A percentile compares a stretch with the other conserved stretches of the same genome.
Evolutionary conservation across 495 filamentous ascomycete genomes (phyloP).

Genomic region (Arthonia radiata): DNA sequence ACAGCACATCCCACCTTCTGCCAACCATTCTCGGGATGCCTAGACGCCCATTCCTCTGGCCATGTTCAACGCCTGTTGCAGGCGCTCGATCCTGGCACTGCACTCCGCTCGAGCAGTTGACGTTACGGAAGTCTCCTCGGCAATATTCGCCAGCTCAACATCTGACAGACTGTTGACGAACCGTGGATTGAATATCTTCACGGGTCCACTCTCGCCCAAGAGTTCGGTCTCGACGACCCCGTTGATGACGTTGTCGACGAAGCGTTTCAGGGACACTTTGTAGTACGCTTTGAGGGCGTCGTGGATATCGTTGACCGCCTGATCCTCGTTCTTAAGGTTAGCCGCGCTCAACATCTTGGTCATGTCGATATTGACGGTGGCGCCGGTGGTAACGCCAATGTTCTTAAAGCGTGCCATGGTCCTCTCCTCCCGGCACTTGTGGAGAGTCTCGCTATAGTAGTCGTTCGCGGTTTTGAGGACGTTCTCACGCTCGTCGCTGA

Average conservation of each 20-base stretch:
- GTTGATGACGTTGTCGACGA: too few species aligned
- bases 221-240: too few species aligned
- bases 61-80: conserved; percentile 1
- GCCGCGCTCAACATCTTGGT: conserved; percentile 2
- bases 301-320: conserved; percentile 16
- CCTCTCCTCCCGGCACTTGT: conserved; percentile 8
- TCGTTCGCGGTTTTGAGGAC: conserved; percentile 16
- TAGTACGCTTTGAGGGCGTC: conserved; percentile 34
- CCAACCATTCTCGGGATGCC: too few species aligned
- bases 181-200: conserved; percentile 1
- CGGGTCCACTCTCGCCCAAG: too few species aligned
- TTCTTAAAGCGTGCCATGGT: conserved; percentile 1
- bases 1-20: too few species aligned
- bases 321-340: conserved; percentile 19
- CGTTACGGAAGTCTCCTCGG: conserved; percentile 1
- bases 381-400: too few species aligned
- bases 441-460: conserved; percentile 13
- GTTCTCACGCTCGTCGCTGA: conserved; percentile 14
- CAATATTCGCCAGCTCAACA: not conserved
- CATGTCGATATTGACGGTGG: too few species aligned
- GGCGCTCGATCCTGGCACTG: not conserved
- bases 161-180: not conserved
- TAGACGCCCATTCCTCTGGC: too few species aligned
- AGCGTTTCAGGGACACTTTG: conserved; percentile 20
- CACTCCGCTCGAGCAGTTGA: conserved; percentile 1